Percentiles rank a stretch among this genome's conserved stretches.
Evolutionary conservation across 495 filamentous ascomycete species (phyloP).

Genomic region (Lasiosphaeria hispida): DNA sequence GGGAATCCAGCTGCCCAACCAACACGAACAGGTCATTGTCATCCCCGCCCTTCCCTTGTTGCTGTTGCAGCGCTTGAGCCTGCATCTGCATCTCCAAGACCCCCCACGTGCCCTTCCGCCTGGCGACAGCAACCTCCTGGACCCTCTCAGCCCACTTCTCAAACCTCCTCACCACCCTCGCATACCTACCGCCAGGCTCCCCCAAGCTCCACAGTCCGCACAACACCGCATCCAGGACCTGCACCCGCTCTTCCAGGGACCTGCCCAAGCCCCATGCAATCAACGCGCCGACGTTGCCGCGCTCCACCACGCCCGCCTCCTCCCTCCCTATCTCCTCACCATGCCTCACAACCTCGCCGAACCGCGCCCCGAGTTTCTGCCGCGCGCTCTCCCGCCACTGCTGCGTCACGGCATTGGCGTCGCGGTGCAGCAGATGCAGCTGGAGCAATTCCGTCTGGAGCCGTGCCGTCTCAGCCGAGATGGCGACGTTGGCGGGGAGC

Average conservation of each 20-base stretch:
- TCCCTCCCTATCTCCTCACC: conserved; percentile 30
- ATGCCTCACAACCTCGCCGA: conserved; percentile 33
- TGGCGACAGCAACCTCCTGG: conserved; percentile 37
- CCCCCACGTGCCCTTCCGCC: conserved; percentile 9
- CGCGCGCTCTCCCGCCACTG: conserved; percentile 52
- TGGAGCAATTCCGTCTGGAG: conserved; percentile 73
- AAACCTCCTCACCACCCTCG: conserved; percentile 46
- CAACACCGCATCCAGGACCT: conserved; percentile 49
- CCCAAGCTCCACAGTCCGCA: conserved; percentile 49
- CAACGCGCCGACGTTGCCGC: conserved; percentile 38
- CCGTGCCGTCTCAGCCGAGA: conserved; percentile 58
- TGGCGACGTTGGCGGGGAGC: conserved; percentile 49
- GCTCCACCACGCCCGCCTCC: conserved; percentile 36
- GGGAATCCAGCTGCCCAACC: conserved; percentile 39
- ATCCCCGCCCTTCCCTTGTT: conserved; percentile 18
- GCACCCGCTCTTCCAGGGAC: conserved; percentile 49
- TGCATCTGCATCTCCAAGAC: too few species aligned
- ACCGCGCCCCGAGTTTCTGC: conserved; percentile 38
- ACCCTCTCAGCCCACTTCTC: conserved; percentile 49
- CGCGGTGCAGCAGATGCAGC: conserved; percentile 64
- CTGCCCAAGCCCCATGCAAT: conserved; percentile 25
- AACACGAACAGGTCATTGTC: conserved; percentile 31
- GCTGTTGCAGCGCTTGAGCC: too few species aligned
- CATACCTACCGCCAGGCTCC: conserved; percentile 49
- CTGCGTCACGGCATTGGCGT: conserved; percentile 28